Evolutionary conservation across 768 basidiomycete species (phyloP).

Genomic region (Tylopilus plumbeoviolaceoides): DNA sequence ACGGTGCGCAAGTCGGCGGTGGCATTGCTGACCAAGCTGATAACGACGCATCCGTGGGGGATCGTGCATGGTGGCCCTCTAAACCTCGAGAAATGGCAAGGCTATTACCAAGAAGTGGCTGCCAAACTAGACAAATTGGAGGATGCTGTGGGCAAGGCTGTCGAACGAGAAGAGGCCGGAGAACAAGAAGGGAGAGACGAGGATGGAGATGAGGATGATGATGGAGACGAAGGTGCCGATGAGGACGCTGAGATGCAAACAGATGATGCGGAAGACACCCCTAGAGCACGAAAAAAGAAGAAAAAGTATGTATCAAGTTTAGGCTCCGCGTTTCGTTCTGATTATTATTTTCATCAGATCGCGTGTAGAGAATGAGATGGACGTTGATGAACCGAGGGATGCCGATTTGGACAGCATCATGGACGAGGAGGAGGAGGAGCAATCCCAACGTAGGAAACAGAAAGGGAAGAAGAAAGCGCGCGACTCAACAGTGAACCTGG

Average conservation of each 20-base stretch:
- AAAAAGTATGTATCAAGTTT: slow-evolving; percentile 17
- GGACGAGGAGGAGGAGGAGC: slow-evolving; percentile 39
- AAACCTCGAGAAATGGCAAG: slow-evolving; percentile 67
- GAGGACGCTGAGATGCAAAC: slow-evolving; percentile 30
- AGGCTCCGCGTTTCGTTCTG: slow-evolving; percentile 1
- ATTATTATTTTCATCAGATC: slow-evolving; percentile 14
- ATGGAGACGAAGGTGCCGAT: slow-evolving; percentile 34
- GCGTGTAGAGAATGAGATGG: slow-evolving; percentile 46
- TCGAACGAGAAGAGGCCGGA: slow-evolving; percentile 39
- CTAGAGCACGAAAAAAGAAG: slow-evolving; percentile 30
- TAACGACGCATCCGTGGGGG: slow-evolving; percentile 88
- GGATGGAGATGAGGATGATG: slow-evolving; percentile 30
- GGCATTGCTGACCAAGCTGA: slow-evolving; percentile 65
- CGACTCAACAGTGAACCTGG: slow-evolving; percentile 70
- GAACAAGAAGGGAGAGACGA: slow-evolving; percentile 33
- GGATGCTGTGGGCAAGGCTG: slow-evolving; percentile 57
- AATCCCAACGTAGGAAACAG: slow-evolving; percentile 35
- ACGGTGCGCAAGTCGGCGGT: slow-evolving; percentile 85
- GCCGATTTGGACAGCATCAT: slow-evolving; percentile 35
- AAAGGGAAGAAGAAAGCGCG: slow-evolving; percentile 50
- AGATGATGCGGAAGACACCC: slow-evolving; percentile 20
- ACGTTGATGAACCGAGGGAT: slow-evolving; percentile 45
- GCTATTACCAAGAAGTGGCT: slow-evolving; percentile 58
- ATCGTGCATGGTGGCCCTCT: slow-evolving; percentile 79
- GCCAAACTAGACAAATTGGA: slow-evolving; percentile 71